phyloP scores from a whole-genome alignment of 2,329 filamentous ascomycete genomes.

The Basipetospora chlamydospora region DNA sequence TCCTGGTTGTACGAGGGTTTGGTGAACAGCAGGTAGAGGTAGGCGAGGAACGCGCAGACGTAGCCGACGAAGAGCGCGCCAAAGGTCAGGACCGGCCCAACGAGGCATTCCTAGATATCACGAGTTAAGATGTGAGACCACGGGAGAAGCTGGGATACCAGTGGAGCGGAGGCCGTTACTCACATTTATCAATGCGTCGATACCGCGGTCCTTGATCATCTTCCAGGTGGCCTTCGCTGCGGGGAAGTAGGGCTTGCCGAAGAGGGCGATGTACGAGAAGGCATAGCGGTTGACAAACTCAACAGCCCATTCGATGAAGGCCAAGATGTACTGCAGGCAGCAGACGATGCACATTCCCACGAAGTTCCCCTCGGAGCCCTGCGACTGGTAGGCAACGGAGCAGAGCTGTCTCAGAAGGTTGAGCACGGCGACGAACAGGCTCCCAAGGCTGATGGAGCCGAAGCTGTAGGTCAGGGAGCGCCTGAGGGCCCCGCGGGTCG shows the following conservation, averaged over 20 bases:
- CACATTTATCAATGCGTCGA: slow-evolving; percentile 73
- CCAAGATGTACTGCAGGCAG: slow-evolving; percentile 60
- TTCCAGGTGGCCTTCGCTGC: slow-evolving; percentile 82
- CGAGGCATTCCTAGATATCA: slow-evolving; percentile 53
- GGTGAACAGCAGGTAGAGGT: slow-evolving; percentile 75
- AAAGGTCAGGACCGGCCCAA: slow-evolving; percentile 59
- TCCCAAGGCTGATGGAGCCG: slow-evolving; percentile 78
- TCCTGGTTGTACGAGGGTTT: slow-evolving; percentile 60
- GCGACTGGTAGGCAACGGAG: slow-evolving; percentile 57
- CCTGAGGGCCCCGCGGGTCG: slow-evolving; percentile 70
- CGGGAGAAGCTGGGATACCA: no score
- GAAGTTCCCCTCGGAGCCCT: slow-evolving; percentile 53
- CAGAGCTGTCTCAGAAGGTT: slow-evolving; percentile 72
- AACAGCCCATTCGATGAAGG: slow-evolving; percentile 70
- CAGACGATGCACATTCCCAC: slow-evolving; percentile 55
- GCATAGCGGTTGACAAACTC: slow-evolving; percentile 86
- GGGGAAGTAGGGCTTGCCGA: slow-evolving; percentile 75
- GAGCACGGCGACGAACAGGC: slow-evolving; percentile 72
- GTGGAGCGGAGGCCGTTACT: slow-evolving; percentile 7
- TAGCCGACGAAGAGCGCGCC: slow-evolving; percentile 76
- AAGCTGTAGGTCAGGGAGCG: slow-evolving; percentile 83
- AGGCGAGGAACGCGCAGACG: slow-evolving; percentile 65
- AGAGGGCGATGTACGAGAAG: slow-evolving; percentile 84
- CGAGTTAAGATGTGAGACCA: no score
- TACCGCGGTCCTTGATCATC: slow-evolving; percentile 83